These are phyloP conservation scores for Leishmania major DNA, from an alignment of 208 protist species.

Conservation along the genomic window DNA sequence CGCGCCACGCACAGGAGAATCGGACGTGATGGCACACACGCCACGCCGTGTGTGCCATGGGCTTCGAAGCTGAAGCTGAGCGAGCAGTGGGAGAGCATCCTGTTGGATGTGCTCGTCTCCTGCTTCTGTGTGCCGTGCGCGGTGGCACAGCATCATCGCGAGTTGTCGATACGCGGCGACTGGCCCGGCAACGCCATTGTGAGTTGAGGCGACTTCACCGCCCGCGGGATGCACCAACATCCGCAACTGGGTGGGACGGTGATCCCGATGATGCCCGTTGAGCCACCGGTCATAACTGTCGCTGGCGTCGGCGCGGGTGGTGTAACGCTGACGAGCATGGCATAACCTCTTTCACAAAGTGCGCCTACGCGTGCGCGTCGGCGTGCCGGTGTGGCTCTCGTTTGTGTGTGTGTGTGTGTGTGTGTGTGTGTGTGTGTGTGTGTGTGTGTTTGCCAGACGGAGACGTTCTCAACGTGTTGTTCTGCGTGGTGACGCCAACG, in stretches of 20 bases:
- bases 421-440: too few relatives aligned
- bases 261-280: background rate
- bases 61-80: background rate
- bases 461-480: too few relatives aligned
- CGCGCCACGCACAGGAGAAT: background rate
- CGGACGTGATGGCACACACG: background rate
- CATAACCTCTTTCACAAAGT: background rate
- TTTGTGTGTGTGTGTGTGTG: too few relatives aligned
- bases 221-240: background rate
- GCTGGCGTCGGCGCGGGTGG: background rate
- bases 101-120: constrained; percentile 18
- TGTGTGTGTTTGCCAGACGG: background rate
- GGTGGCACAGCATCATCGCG: constrained; percentile 46
- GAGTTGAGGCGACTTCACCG: constrained; percentile 14
- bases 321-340: background rate
- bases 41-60: background rate
- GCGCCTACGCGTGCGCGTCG: background rate
- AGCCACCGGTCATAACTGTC: background rate
- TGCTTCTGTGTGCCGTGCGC: constrained; percentile 34
- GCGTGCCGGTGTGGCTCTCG: background rate
- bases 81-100: background rate
- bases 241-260: background rate
- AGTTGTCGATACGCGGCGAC: constrained; percentile 38
- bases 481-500: too few relatives aligned
- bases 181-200: constrained; percentile 40